Base-by-base conservation (phyloP, 805 yeast genomes). In the Sungouiella thailandica region DNA sequence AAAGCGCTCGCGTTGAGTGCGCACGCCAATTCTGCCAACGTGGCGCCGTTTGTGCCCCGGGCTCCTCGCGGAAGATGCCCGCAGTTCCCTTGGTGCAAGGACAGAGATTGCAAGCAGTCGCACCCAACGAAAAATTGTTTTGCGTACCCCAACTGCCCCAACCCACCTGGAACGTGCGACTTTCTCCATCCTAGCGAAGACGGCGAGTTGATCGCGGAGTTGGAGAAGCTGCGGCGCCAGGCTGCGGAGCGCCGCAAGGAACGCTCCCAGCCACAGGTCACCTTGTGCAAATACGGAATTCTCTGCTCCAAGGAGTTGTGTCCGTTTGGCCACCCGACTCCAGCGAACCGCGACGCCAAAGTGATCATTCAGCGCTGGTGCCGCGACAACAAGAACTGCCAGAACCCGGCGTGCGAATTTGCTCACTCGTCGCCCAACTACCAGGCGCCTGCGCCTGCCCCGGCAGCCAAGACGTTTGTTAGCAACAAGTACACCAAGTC, bases 311-410 rank as follows among this genome's bases (percentile, higher is more conserved):
- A 83, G 50, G 86, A 78, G 41, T 61, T 76, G 41, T 88, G 96
- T 65, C 86, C 88, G 18, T 86, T 80, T 63, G 96, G 88, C 17
- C 96, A 88, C 54, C 96, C 97, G 28, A 85, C 95, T 0, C 93
- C 94, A 2, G 83, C 86, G 12, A 85, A 83, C 60, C 75, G 71
- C 41, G 78, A 73, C 41, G 87, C 88, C 18, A 76, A 78, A 47
- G 85, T 87, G 25, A 64, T 74, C 11, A 70, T 72, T 12, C 61
- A 74, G 30, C 81, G 77, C 44, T 84, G 95, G 95, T 88, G 96
- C 65, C 62, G 79, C 6, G 76, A 68, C 23, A 84, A 84, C 44
- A 71, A 80, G 45, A 57, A 60, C 14, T 88, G 96, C 63, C 44
- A 58, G 17, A 76, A 86, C 52, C 56, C 70, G 0, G 46, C 51